Evolutionary conservation across 371 early-diverging fungal genomes (phyloP).

Genomic region (Mortierella sp.): DNA sequence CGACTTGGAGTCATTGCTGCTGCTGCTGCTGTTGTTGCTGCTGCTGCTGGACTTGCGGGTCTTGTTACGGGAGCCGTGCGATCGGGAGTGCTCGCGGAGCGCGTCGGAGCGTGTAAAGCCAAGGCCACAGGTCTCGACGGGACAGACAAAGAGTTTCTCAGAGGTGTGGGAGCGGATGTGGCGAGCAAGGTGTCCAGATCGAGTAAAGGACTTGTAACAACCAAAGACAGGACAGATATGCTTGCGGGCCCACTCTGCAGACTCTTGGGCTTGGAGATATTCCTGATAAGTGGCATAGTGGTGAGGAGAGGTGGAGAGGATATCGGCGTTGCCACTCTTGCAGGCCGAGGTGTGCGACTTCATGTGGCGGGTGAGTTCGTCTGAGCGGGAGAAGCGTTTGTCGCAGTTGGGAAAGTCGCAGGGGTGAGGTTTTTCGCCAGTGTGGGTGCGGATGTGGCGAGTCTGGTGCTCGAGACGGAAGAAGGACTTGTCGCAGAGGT

Average conservation of each 20-base stretch:
- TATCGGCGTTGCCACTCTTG: constrained; percentile 48
- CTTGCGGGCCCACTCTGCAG: constrained; percentile 47
- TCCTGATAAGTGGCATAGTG: constrained; percentile 44
- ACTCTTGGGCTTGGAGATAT: constrained; percentile 42
- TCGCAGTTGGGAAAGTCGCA: constrained; percentile 77
- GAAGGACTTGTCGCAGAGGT: constrained; percentile 70
- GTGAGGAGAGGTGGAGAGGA: constrained; percentile 37
- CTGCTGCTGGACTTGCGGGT: constrained; percentile 24
- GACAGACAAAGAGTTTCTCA: constrained; percentile 50
- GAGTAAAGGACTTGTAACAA: constrained; percentile 51
- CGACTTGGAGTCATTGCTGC: neutral
- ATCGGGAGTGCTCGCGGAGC: constrained; percentile 41
- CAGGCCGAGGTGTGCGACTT: constrained; percentile 66
- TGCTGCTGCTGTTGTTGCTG: constrained; percentile 2
- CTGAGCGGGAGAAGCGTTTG: constrained; percentile 80
- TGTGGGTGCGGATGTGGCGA: constrained; percentile 85
- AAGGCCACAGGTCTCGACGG: constrained; percentile 44
- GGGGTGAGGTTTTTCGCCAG: constrained; percentile 84
- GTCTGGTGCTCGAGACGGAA: constrained; percentile 76
- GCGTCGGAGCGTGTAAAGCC: constrained; percentile 49
- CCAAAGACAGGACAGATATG: constrained; percentile 48
- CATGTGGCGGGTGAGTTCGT: constrained; percentile 73
- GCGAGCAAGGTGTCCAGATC: constrained; percentile 50
- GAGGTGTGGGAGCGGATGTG: constrained; percentile 53
- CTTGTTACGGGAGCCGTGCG: constrained; percentile 28